A percentile compares a stretch with the other conserved stretches of the same genome.
Evolutionary conservation across 208 protist species (phyloP).

Genomic region (Crithidia acanthocephali): DNA sequence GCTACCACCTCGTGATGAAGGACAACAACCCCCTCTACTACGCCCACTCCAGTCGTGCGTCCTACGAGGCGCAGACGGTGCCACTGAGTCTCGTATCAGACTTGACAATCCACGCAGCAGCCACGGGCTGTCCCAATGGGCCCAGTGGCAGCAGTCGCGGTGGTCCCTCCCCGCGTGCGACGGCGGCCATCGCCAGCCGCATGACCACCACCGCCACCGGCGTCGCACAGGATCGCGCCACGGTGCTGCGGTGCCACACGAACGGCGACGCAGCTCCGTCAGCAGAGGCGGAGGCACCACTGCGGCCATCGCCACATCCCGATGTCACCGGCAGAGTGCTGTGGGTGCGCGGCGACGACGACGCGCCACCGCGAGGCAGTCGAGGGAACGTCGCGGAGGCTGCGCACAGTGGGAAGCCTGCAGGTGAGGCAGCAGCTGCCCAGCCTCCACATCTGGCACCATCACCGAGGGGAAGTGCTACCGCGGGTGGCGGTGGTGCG

Average conservation of each 20-base stretch:
- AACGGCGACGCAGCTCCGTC: not conserved
- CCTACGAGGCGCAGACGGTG: slow-evolving; percentile 57
- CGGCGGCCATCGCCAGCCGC: not conserved
- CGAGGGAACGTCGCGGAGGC: no score
- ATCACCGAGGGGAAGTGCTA: not conserved
- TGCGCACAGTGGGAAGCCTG: not conserved
- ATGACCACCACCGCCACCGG: not conserved
- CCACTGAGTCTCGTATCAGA: slow-evolving; percentile 71
- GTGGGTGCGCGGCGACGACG: no score
- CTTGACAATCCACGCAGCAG: slow-evolving; percentile 22
- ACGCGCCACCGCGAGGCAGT: not conserved
- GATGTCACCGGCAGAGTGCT: no score
- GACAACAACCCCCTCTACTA: slow-evolving; percentile 73
- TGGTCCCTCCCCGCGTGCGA: no score
- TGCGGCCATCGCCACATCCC: slow-evolving; percentile 4
- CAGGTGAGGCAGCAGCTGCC: not conserved
- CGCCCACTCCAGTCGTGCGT: slow-evolving; percentile 52
- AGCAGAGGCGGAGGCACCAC: not conserved
- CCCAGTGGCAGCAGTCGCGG: not conserved
- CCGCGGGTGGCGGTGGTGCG: not conserved
- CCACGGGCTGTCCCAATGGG: not conserved
- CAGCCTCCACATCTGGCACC: not conserved
- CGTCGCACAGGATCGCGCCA: not conserved
- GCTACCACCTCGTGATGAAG: slow-evolving; percentile 72
- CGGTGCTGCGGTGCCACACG: not conserved